These are phyloP conservation scores for Zygnema cylindricum DNA, from an alignment of 139 green algal species.

Conservation along the genomic window DNA sequence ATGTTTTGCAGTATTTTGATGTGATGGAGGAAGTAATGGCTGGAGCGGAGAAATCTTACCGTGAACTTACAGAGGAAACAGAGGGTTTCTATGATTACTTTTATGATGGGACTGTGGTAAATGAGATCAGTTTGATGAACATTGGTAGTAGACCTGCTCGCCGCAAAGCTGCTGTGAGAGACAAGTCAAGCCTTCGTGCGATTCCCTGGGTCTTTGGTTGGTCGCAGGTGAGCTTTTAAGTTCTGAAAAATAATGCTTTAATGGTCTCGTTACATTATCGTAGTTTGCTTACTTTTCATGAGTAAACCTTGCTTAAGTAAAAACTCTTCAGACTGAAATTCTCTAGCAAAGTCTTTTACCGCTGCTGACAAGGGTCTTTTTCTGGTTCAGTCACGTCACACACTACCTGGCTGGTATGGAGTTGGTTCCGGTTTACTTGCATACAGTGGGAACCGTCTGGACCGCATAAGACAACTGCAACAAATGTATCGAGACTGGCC, in stretches of 20 bases:
- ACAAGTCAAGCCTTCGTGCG: constrained; percentile 50
- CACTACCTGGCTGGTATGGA: constrained; percentile 94
- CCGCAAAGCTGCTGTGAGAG: constrained; percentile 44
- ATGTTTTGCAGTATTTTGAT: constrained; percentile 20
- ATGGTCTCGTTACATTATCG: too few relatives aligned
- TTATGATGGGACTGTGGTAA: constrained; percentile 58
- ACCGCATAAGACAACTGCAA: constrained; percentile 71
- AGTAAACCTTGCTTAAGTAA: not conserved
- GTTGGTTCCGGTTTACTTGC: constrained; percentile 65
- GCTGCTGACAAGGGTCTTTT: too few relatives aligned
- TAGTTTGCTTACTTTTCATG: not conserved
- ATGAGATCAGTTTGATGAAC: constrained; percentile 84
- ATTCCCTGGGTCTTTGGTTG: constrained; percentile 96
- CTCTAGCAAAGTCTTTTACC: constrained; percentile 41
- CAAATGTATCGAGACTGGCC: constrained; percentile 94
- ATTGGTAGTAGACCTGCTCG: constrained; percentile 82
- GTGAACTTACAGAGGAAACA: constrained; percentile 52
- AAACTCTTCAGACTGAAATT: too few relatives aligned
- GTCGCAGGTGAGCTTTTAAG: constrained; percentile 59
- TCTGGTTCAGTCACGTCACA: constrained; percentile 78
- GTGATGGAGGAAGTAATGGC: constrained; percentile 26
- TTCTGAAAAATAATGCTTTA: too few relatives aligned
- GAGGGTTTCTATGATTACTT: constrained; percentile 80
- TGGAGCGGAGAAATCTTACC: constrained; percentile 44
- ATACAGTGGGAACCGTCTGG: constrained; percentile 54